A percentile compares a stretch with the other conserved stretches of the same genome.
Evolutionary conservation across 1,284 basidiomycete species (phyloP).

Genomic region (Moniliophthora roreri): DNA sequence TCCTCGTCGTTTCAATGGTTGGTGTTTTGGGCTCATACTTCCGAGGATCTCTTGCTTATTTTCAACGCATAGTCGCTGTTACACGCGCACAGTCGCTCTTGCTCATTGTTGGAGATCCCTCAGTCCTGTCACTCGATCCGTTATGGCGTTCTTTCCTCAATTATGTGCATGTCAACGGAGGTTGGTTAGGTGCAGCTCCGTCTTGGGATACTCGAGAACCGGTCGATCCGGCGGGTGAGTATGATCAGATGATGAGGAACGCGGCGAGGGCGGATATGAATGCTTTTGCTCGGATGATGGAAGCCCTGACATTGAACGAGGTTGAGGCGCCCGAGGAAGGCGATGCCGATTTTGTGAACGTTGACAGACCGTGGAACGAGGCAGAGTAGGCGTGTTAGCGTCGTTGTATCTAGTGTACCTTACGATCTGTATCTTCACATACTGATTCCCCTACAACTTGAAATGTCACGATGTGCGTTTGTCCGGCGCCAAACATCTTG

Average conservation of each 20-base stretch:
- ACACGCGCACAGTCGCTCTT: slow-evolving; percentile 58
- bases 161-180: slow-evolving; percentile 44
- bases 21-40: slow-evolving; percentile 12
- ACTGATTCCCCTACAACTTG: too few species aligned
- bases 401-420: too few species aligned
- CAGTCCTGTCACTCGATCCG: slow-evolving; percentile 55
- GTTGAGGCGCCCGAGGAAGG: slow-evolving; percentile 5
- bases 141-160: slow-evolving; percentile 56
- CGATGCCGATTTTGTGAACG: slow-evolving; percentile 6
- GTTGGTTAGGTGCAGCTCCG: slow-evolving; percentile 49
- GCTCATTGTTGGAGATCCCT: slow-evolving; percentile 54
- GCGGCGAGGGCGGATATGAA: slow-evolving; percentile 12
- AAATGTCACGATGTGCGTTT: too few species aligned
- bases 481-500: too few species aligned
- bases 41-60: not conserved
- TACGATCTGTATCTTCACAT: too few species aligned
- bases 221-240: slow-evolving; percentile 11
- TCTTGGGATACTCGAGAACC: slow-evolving; percentile 43
- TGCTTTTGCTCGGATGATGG: slow-evolving; percentile 13
- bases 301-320: slow-evolving; percentile 9
- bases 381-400: slow-evolving; percentile 1
- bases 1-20: slow-evolving; percentile 64
- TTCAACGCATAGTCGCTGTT: slow-evolving; percentile 43
- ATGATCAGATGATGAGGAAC: slow-evolving; percentile 9
- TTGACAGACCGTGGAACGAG: slow-evolving; percentile 14